Conservation (phyloP, 179 eudicot genomes). For the Dionaea muscipula region DNA sequence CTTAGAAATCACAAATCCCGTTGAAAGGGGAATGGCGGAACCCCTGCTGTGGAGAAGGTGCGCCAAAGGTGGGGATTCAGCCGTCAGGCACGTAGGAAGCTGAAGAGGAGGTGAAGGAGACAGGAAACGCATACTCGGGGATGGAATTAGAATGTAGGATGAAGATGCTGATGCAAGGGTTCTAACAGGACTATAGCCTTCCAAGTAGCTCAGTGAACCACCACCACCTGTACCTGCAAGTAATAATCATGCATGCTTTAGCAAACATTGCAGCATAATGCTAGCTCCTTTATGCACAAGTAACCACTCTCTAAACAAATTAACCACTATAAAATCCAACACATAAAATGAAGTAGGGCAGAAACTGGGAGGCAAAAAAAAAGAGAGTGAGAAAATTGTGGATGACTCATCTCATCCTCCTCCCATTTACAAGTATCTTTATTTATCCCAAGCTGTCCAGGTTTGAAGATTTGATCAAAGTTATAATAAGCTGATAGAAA, state of each 20-base stretch:
- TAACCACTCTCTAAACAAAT: no score
- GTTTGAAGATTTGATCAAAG: no score
- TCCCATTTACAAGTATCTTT: no score
- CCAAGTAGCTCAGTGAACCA: conserved; percentile 44
- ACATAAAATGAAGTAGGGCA: no score
- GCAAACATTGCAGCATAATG: background rate
- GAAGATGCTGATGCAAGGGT: conserved; percentile 81
- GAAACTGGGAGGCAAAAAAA: no score
- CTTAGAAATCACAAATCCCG: conserved; percentile 79
- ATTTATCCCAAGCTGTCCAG: no score
- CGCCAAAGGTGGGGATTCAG: conserved; percentile 88
- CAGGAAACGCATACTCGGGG: conserved; percentile 76
- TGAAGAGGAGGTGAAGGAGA: conserved; percentile 70
- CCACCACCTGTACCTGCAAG: conserved; percentile 52
- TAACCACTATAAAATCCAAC: no score
- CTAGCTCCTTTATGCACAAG: background rate
- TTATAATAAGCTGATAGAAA: no score
- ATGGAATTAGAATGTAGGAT: conserved; percentile 68
- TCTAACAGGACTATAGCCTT: conserved; percentile 82
- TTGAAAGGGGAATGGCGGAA: conserved; percentile 67
- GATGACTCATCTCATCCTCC: no score
- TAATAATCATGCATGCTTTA: conserved; percentile 1
- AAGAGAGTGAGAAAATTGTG: no score
- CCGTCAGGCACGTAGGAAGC: conserved; percentile 88
- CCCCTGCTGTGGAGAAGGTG: conserved; percentile 98